These are phyloP conservation scores for Leccinum aurantiacum DNA, from an alignment of 768 basidiomycete genomes.

Conservation along the genomic window DNA sequence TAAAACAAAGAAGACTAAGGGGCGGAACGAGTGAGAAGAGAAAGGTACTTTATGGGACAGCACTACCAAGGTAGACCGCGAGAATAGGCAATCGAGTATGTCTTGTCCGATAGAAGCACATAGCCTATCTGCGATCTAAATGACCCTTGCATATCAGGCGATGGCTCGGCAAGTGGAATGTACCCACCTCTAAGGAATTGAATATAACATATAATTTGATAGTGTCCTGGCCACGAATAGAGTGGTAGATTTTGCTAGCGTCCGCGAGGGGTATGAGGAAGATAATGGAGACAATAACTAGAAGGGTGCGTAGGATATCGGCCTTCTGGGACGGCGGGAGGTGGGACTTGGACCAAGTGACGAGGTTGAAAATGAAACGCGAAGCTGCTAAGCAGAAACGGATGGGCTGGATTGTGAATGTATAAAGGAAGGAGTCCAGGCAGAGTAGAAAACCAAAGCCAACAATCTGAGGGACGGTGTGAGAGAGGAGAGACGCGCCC, in stretches of 20 bases:
- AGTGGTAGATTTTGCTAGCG: slow-evolving; percentile 97
- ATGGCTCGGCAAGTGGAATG: neutral
- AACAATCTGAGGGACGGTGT: slow-evolving; percentile 59
- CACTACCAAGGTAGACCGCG: slow-evolving; percentile 81
- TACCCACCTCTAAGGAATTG: slow-evolving; percentile 90
- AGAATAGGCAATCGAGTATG: slow-evolving; percentile 94
- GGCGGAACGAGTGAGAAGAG: slow-evolving; percentile 67
- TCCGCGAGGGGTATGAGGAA: slow-evolving; percentile 85
- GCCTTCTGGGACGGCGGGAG: slow-evolving; percentile 90
- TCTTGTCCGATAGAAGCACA: slow-evolving; percentile 98
- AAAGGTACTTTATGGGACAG: slow-evolving; percentile 63
- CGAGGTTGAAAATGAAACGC: slow-evolving; percentile 50
- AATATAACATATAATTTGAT: slow-evolving; percentile 99
- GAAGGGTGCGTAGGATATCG: slow-evolving; percentile 78
- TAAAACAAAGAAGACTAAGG: slow-evolving; percentile 80
- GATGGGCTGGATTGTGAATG: slow-evolving; percentile 96
- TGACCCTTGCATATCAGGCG: neutral
- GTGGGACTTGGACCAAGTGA: slow-evolving; percentile 50
- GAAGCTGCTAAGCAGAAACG: slow-evolving; percentile 69
- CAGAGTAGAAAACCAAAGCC: slow-evolving; percentile 92
- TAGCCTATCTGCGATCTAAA: slow-evolving; percentile 88
- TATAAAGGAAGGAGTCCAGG: slow-evolving; percentile 95
- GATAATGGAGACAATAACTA: slow-evolving; percentile 71
- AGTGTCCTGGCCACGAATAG: slow-evolving; percentile 95
- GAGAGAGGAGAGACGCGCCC: neutral